These are phyloP conservation scores for Rhododendron ovatum DNA, from an alignment of 148 eudicot genomes.

Conservation along the genomic window DNA sequence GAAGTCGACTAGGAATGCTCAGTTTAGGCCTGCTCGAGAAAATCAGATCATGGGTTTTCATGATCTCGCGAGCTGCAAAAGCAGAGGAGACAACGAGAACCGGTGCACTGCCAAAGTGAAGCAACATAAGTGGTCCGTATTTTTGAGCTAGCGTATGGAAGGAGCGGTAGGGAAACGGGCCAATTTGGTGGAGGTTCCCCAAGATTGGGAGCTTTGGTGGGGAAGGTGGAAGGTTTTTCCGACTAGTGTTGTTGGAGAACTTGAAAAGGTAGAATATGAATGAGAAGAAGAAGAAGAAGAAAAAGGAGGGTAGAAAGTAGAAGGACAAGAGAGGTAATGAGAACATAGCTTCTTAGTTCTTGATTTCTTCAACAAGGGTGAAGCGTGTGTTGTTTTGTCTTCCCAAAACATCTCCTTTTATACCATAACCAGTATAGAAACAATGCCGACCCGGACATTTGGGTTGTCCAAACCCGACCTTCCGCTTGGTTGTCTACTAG, in stretches of 20 bases:
- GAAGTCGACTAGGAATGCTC: conserved; percentile 9
- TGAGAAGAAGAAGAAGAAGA: too few relatives aligned
- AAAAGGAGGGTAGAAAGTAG: not conserved
- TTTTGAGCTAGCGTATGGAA: conserved; percentile 18
- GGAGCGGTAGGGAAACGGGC: conserved; percentile 24
- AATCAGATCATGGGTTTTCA: conserved; percentile 32
- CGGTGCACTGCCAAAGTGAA: conserved; percentile 32
- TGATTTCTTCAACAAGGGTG: not conserved
- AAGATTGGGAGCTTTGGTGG: conserved; percentile 41
- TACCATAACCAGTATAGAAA: not conserved
- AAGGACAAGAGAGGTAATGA: not conserved
- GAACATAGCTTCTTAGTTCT: not conserved
- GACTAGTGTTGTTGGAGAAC: not conserved
- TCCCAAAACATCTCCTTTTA: not conserved
- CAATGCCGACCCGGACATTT: too few relatives aligned
- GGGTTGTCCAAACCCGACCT: too few relatives aligned
- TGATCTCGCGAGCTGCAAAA: conserved; percentile 29
- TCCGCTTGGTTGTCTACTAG: too few relatives aligned
- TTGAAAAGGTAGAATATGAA: not conserved
- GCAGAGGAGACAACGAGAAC: conserved; percentile 32
- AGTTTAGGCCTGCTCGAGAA: conserved; percentile 28
- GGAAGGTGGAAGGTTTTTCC: conserved; percentile 25
- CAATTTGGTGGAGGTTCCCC: conserved; percentile 42
- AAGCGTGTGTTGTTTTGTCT: not conserved
- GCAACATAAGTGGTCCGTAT: conserved; percentile 34